These are phyloP conservation scores for Xylaria sp. DNA, from an alignment of 2,329 filamentous ascomycete species.

Conservation along the genomic window DNA sequence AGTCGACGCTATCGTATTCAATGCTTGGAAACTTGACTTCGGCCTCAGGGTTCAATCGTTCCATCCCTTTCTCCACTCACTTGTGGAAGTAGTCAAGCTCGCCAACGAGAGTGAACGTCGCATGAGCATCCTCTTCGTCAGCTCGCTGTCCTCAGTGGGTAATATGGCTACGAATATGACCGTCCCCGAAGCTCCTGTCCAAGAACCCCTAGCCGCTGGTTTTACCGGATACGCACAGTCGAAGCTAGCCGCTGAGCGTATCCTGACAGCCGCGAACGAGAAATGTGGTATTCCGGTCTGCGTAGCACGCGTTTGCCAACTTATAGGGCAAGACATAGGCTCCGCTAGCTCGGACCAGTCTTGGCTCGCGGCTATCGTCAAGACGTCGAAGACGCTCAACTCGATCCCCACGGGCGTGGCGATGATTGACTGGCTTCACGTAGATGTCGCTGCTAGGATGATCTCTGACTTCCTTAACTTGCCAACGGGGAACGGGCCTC, in stretches of 20 bases:
- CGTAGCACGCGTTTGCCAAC: background rate
- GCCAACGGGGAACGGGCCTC: background rate
- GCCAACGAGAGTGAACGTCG: background rate
- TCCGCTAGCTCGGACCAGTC: background rate
- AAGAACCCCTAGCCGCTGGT: background rate
- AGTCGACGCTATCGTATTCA: background rate
- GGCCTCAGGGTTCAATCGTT: background rate
- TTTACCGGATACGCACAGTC: background rate
- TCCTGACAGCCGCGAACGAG: background rate
- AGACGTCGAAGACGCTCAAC: background rate
- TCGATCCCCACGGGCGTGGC: background rate
- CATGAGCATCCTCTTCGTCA: background rate
- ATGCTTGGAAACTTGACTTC: background rate
- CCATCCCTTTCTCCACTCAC: background rate
- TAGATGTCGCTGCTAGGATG: slow-evolving; percentile 33
- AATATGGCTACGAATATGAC: background rate
- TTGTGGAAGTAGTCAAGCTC: background rate
- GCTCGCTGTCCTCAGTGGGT: background rate
- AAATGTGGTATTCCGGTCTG: background rate
- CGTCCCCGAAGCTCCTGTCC: background rate
- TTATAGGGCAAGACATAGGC: background rate
- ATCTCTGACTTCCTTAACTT: slow-evolving; percentile 19
- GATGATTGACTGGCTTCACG: slow-evolving; percentile 33
- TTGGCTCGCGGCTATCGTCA: background rate
- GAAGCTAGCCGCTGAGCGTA: background rate